Base-by-base conservation (phyloP, 148 eudicot species). In the Heliamphora exappendiculata region DNA sequence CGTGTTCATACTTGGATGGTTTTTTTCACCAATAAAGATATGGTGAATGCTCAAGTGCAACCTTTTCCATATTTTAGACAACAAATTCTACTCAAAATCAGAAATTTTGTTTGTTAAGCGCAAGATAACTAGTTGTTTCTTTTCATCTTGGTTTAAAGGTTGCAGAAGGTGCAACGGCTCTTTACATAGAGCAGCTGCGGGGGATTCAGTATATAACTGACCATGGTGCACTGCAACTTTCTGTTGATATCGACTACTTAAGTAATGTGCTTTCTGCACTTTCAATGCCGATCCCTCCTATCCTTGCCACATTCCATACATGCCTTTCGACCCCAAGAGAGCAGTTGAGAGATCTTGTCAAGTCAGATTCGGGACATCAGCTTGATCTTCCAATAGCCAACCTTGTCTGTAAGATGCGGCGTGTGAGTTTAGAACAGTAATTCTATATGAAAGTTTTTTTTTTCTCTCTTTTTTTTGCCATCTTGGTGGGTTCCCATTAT, bases 121-220 rank as follows among this genome's bases (percentile, higher is more conserved):
- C 7, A 74, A 58, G 76, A 57, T 70, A 49, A 70, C 65, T 75
- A 5, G 51, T 68, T 28, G 37, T 42, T 44, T 64, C 39, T 44
- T 45, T 10, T 75, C 57, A 16, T 55, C 57, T 69, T 73, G 9
- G 53, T 17, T 14, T 67, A 69, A 81, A 92, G 98, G 98, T 94
- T 69, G 98, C 97, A 0, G 98, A 94, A 82, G 98, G 98, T 66
- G 97, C 98, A 29, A 84, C 96, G 2, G 94, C 96, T 28, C 91
- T 94, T 55, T 94, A 92, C 85, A 87, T 84, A 73, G 98, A 94
- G 74, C 98, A 94, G 79, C 75, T 94, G 80, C 87, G 97, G 20
- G 98, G 97, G 67, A 92, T 94, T 63, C 97, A 92, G 54, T 84
- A 86, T 59, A 84, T 94, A 80, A 92, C 96, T 26, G 98, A 92